Base-by-base conservation (phyloP, 345 rosid species). In the Turnera subulata region DNA sequence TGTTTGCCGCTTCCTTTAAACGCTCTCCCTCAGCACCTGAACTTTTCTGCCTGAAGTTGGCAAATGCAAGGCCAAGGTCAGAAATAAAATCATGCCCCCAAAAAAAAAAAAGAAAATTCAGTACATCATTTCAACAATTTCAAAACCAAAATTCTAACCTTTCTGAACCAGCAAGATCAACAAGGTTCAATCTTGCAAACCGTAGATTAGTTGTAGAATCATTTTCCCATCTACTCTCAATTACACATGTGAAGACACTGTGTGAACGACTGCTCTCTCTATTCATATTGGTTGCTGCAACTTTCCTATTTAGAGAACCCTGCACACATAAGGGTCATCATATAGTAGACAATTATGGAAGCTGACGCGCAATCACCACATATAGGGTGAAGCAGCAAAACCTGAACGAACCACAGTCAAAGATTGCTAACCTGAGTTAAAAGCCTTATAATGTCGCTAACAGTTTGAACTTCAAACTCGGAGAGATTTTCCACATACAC, bases 21-120 rank as follows among this genome's bases (percentile, higher is more conserved):
- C 99, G 97, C 47, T 92, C 97, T 51, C 99, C 99, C 65, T 92
- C 99, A 64, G 97, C 97, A 56, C 99, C 99, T 53, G 99, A 92
- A 65, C 58, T 83, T 75, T 92, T 92, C 69, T 89, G 97, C 84
- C 98, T 92, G 64, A 66, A 59, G 61, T 40, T 53, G 60, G 53
- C 50, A 40, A 70, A 59, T 26, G 53, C 39, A 49, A 19, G 12
- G 55, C 21, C 29, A 25, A 26, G 15, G 18, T 37, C 39, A 43
- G 17, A 18, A 39, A 55, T 10, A 17, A 20, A 8, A 44, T 46
- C 23, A 59, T 6, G 59, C 50, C 50, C 67, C 54, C 29, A 39
- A 25, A 17, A 17, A 20, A 8, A 3, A 44, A 42, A 21, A 59
- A 4, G 59, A 47, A 25, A 17, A 53, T 25, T 17, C 18, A 49